Conservation (phyloP, 768 basidiomycete genomes). For the Boletus rubroflammeus region DNA sequence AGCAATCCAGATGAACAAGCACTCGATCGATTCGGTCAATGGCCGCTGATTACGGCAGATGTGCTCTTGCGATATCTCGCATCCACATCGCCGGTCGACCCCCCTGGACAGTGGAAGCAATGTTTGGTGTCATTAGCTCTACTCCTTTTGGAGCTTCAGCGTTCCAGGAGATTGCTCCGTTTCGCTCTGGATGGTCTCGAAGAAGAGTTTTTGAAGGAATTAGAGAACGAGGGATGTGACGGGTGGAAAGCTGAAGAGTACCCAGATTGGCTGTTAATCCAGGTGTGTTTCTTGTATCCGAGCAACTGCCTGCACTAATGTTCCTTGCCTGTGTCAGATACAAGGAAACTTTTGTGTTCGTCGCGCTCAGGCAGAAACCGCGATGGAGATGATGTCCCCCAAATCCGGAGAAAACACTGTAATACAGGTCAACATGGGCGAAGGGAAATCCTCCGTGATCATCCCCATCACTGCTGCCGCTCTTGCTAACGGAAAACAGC, state of each 20-base stretch:
- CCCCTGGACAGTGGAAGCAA: conserved; percentile 26
- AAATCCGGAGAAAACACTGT: conserved; percentile 31
- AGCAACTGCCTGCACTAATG: background rate
- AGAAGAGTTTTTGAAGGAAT: conserved; percentile 29
- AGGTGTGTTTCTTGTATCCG: conserved; percentile 20
- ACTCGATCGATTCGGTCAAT: conserved; percentile 16
- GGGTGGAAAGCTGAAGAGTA: conserved; percentile 13
- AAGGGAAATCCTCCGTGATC: conserved; percentile 46
- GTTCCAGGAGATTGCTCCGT: conserved; percentile 2
- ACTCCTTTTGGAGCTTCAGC: conserved; percentile 17
- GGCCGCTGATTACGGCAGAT: conserved; percentile 28
- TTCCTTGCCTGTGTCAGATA: conserved; percentile 27
- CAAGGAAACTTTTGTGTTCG: conserved; percentile 23
- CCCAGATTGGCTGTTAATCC: conserved; percentile 43
- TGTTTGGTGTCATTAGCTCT: conserved; percentile 28
- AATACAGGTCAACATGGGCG: conserved; percentile 53
- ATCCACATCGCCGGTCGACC: background rate
- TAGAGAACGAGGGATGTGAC: conserved; percentile 17
- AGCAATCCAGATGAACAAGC: background rate
- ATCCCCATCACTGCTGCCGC: conserved; percentile 40
- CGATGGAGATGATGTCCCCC: conserved; percentile 44
- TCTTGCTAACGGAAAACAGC: conserved; percentile 39
- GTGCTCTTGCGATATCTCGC: background rate
- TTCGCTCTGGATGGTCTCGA: conserved; percentile 16
- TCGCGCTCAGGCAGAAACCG: conserved; percentile 36